Evolutionary conservation across 177 flowering plant species (phyloP).

Genomic region (Vitis hybrid): DNA sequence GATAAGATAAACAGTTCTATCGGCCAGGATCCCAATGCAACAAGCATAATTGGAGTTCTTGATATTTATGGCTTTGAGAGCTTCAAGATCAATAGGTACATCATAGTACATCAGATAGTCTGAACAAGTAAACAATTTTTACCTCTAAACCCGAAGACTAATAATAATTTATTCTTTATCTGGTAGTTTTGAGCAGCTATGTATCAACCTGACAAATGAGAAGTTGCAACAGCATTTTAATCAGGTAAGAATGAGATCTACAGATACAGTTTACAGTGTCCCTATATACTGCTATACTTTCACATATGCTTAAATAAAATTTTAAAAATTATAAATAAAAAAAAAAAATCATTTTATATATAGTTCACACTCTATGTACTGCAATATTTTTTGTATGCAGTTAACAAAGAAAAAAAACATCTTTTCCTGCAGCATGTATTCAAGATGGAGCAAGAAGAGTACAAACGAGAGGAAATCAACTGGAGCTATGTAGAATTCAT

Average conservation of each 20-base stretch:
- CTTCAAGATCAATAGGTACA: constrained; percentile 82
- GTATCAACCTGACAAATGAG: constrained; percentile 85
- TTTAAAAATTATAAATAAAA: too few species aligned
- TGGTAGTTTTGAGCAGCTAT: constrained; percentile 80
- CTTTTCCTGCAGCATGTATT: constrained; percentile 65
- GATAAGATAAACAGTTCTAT: constrained; percentile 83
- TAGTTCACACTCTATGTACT: not conserved
- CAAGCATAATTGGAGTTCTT: constrained; percentile 76
- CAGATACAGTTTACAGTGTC: not conserved
- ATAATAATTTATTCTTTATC: constrained; percentile 12
- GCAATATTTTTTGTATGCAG: not conserved
- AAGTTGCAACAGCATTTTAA: constrained; percentile 89
- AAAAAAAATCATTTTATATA: too few species aligned
- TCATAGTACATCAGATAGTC: not conserved
- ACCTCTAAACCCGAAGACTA: constrained; percentile 6
- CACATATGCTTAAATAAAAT: too few species aligned
- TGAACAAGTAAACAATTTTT: constrained; percentile 1
- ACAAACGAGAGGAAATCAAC: constrained; percentile 71
- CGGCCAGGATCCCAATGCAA: constrained; percentile 84
- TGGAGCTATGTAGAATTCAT: constrained; percentile 90
- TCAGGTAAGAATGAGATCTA: constrained; percentile 40
- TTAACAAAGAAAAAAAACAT: not conserved
- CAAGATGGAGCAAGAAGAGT: constrained; percentile 87
- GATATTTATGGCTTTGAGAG: constrained; percentile 93
- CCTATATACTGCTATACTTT: too few species aligned